phyloP scores from a whole-genome alignment of 2,329 filamentous ascomycete genomes.

The Xylaria sp. region DNA sequence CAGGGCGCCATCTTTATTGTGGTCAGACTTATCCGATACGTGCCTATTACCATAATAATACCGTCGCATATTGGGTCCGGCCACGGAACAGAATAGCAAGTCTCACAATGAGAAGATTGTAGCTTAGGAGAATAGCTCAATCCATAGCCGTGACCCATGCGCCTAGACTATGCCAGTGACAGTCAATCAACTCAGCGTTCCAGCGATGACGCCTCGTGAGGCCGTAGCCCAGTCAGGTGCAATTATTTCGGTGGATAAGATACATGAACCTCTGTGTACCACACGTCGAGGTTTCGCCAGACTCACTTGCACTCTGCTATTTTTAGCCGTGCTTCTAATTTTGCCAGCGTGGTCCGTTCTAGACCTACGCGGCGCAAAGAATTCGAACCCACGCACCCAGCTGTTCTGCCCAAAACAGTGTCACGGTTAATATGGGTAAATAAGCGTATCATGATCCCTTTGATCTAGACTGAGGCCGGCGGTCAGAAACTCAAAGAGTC shows the following conservation, averaged over 20 bases:
- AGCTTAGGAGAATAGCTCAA: background rate
- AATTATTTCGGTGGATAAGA: conserved; percentile 1
- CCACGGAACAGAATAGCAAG: background rate
- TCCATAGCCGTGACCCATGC: background rate
- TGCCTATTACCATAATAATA: background rate
- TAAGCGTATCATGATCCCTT: conserved; percentile 8
- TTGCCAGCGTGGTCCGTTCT: conserved; percentile 20
- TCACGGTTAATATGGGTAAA: conserved; percentile 36
- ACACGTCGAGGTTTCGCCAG: background rate
- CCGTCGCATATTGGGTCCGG: background rate
- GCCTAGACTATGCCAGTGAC: background rate
- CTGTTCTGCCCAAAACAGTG: conserved; percentile 10
- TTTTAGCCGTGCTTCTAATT: conserved; percentile 30
- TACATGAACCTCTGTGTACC: background rate
- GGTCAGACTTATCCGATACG: background rate
- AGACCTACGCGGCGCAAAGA: conserved; percentile 1
- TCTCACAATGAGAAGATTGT: background rate
- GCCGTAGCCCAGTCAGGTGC: background rate
- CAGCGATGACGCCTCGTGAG: background rate
- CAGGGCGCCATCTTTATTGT: background rate
- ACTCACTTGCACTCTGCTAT: conserved; percentile 9
- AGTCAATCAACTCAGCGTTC: background rate
- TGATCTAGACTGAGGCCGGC: conserved; percentile 24
- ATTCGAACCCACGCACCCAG: background rate
- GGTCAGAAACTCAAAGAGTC: background rate